Percentiles rank a stretch among this genome's conserved stretches.
Evolutionary conservation across 2,329 filamentous ascomycete genomes (phyloP).

Genomic region (Verticillium alfalfae): DNA sequence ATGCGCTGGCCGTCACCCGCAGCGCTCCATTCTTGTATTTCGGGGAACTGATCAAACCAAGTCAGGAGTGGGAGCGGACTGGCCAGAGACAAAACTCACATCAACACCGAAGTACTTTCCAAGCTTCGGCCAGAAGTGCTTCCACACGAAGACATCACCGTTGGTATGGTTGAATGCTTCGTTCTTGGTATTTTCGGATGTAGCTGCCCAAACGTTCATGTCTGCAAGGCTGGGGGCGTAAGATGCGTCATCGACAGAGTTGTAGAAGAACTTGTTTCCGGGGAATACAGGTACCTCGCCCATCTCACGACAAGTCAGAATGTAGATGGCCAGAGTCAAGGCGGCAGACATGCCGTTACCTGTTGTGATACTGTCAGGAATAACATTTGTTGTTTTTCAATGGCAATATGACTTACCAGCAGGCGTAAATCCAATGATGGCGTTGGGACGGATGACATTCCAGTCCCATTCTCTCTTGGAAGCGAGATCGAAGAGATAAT

Average conservation of each 20-base stretch:
- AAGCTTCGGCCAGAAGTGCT: conserved; percentile 15
- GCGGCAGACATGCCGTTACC: conserved; percentile 22
- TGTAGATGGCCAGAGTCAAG: conserved; percentile 19
- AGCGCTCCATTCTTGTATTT: conserved; percentile 5
- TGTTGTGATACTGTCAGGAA: neutral
- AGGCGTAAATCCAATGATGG: conserved; percentile 20
- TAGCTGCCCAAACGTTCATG: conserved; percentile 17
- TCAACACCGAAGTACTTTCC: conserved; percentile 16
- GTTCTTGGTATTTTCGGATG: conserved; percentile 14
- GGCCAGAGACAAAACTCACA: conserved; percentile 2
- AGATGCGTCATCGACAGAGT: conserved; percentile 19
- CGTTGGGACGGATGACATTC: conserved; percentile 21
- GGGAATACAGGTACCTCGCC: conserved; percentile 15
- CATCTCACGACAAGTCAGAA: conserved; percentile 18
- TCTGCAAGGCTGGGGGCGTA: conserved; percentile 20
- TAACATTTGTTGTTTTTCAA: neutral
- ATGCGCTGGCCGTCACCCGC: conserved; percentile 1
- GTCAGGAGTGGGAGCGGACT: neutral
- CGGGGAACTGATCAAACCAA: neutral
- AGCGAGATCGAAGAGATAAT: conserved; percentile 21
- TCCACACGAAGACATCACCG: conserved; percentile 21
- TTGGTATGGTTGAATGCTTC: conserved; percentile 21
- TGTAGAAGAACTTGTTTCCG: conserved; percentile 20
- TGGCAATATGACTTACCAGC: conserved; percentile 10
- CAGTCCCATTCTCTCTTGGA: conserved; percentile 15